Conservation (phyloP, 1,284 basidiomycete genomes). For the Cutaneotrichosporon mucoides region DNA sequence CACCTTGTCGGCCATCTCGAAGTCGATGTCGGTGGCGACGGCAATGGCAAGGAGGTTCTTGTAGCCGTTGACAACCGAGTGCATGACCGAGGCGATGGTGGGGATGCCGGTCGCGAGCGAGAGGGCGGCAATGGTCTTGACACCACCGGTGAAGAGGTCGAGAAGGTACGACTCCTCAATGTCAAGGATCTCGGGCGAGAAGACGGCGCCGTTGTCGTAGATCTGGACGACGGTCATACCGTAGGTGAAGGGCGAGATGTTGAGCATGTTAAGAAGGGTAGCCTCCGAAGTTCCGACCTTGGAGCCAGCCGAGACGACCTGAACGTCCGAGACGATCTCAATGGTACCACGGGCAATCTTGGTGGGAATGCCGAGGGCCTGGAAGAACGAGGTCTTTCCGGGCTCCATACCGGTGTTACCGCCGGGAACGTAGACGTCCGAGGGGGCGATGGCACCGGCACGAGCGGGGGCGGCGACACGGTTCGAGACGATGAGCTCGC, state of each 20-base stretch:
- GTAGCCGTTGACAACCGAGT: slow-evolving; percentile 97
- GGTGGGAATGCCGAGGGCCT: slow-evolving; percentile 98
- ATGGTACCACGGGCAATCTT: slow-evolving; percentile 99
- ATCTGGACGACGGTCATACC: slow-evolving; percentile 96
- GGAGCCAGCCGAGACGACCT: slow-evolving; percentile 86
- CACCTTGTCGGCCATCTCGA: slow-evolving; percentile 91
- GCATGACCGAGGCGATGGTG: slow-evolving; percentile 86
- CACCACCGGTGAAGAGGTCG: slow-evolving; percentile 82
- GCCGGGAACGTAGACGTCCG: slow-evolving; percentile 85
- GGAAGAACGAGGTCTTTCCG: slow-evolving; percentile 99
- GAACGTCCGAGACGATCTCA: slow-evolving; percentile 96
- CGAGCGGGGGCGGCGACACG: slow-evolving; percentile 97
- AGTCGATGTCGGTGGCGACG: slow-evolving; percentile 89
- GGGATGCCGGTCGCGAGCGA: slow-evolving; percentile 95
- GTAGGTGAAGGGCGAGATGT: slow-evolving; percentile 98
- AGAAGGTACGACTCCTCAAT: slow-evolving; percentile 87
- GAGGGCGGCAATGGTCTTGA: slow-evolving; percentile 94
- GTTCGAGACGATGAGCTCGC: slow-evolving; percentile 88
- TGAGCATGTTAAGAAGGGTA: slow-evolving; percentile 97
- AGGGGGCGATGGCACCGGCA: slow-evolving; percentile 93
- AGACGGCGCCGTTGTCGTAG: slow-evolving; percentile 85
- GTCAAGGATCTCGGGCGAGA: slow-evolving; percentile 88
- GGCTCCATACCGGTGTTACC: slow-evolving; percentile 99
- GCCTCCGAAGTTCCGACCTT: slow-evolving; percentile 98
- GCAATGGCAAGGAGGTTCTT: slow-evolving; percentile 95